phyloP scores from a whole-genome alignment of 805 yeast genomes.

The Saccharomycopsis vini region DNA sequence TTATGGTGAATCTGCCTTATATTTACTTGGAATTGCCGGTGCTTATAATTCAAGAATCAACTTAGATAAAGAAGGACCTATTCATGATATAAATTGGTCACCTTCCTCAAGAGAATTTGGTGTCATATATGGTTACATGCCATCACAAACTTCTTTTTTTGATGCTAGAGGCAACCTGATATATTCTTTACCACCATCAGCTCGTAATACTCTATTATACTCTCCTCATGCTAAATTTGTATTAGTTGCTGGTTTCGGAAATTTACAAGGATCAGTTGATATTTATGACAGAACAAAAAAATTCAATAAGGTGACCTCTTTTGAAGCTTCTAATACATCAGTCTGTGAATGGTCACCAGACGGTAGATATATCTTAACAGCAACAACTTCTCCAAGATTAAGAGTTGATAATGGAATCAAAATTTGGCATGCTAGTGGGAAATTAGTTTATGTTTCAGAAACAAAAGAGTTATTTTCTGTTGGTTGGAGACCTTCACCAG shows the following conservation, averaged over 20 bases:
- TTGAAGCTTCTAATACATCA: slow-evolving; percentile 92
- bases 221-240: slow-evolving; percentile 92
- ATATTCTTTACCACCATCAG: slow-evolving; percentile 73
- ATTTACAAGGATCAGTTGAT: slow-evolving; percentile 93
- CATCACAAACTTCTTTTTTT: slow-evolving; percentile 88
- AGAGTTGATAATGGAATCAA: slow-evolving; percentile 94
- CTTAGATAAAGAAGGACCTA: slow-evolving; percentile 77
- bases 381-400: slow-evolving; percentile 93
- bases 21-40: slow-evolving; percentile 85
- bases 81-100: slow-evolving; percentile 96
- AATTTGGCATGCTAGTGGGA: slow-evolving; percentile 88
- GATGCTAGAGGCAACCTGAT: slow-evolving; percentile 88
- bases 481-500: slow-evolving; percentile 65
- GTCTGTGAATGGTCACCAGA: slow-evolving; percentile 98
- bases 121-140: slow-evolving; percentile 96
- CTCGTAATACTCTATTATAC: slow-evolving; percentile 82
- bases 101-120: slow-evolving; percentile 96
- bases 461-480: slow-evolving; percentile 73
- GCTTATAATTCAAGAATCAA: slow-evolving; percentile 82
- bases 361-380: slow-evolving; percentile 86
- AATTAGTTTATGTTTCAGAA: slow-evolving; percentile 67
- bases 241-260: slow-evolving; percentile 95
- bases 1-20: slow-evolving; percentile 92
- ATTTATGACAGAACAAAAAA: slow-evolving; percentile 85
- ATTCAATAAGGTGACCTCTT: slow-evolving; percentile 67